Evolutionary conservation across 352 stramenopile genomes (phyloP).

Genomic region (Phytophthora quininea): DNA sequence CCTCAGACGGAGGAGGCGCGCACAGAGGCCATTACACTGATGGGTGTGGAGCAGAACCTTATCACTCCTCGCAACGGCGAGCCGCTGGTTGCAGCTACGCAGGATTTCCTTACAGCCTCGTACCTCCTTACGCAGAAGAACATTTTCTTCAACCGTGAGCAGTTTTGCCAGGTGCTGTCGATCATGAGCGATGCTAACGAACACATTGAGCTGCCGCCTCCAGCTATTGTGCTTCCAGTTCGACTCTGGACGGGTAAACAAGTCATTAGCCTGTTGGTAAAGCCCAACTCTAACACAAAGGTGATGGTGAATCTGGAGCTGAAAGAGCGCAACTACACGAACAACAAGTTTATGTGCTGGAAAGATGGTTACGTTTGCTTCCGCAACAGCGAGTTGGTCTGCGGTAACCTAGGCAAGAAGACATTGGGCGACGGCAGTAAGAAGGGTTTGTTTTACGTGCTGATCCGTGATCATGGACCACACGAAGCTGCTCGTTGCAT

Average conservation of each 20-base stretch:
- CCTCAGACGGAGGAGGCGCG: slow-evolving; percentile 99
- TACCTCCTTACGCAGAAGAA: slow-evolving; percentile 99
- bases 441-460: slow-evolving; percentile 97
- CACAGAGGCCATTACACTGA: slow-evolving; percentile 96
- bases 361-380: slow-evolving; percentile 98
- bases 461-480: slow-evolving; percentile 96
- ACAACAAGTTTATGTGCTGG: slow-evolving; percentile 95
- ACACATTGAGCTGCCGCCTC: slow-evolving; percentile 90
- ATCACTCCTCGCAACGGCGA: slow-evolving; percentile 98
- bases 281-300: slow-evolving; percentile 90
- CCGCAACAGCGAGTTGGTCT: slow-evolving; percentile 98
- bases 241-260: slow-evolving; percentile 99
- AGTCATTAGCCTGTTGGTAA: slow-evolving; percentile 87
- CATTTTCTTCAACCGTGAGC: slow-evolving; percentile 97
- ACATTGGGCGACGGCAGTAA: slow-evolving; percentile 98
- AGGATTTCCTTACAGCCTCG: slow-evolving; percentile 99
- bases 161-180: slow-evolving; percentile 95
- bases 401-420: slow-evolving; percentile 98
- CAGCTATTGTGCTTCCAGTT: slow-evolving; percentile 75
- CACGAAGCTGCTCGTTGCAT: slow-evolving; percentile 95
- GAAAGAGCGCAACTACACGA: slow-evolving; percentile 97
- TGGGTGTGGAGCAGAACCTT: slow-evolving; percentile 98
- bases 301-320: slow-evolving; percentile 86
- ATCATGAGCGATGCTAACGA: slow-evolving; percentile 97
- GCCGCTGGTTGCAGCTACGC: slow-evolving; percentile 97